Conservation (phyloP, 805 yeast genomes). For the Candida easanensis region DNA sequence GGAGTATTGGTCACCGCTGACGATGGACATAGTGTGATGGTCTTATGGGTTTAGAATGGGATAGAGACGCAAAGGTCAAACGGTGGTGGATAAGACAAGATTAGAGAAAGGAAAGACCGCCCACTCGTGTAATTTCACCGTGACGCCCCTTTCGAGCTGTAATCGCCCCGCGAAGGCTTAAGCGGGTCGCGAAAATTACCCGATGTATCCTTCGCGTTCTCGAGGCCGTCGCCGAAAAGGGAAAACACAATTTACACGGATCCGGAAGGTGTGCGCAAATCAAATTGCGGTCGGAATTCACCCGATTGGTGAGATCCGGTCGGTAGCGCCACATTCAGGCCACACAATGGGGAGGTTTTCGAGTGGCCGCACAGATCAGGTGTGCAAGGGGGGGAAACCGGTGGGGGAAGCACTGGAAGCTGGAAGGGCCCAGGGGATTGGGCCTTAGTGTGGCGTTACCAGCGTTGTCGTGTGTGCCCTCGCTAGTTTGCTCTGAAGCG, state of each 20-base stretch:
- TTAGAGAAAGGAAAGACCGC: background rate
- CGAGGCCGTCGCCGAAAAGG: slow-evolving; percentile 3
- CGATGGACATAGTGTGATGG: slow-evolving; percentile 19
- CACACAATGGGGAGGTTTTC: too few species aligned
- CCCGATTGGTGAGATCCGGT: background rate
- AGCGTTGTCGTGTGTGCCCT: too few species aligned
- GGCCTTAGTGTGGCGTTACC: too few species aligned
- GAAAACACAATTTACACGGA: slow-evolving; percentile 5
- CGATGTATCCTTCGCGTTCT: slow-evolving; percentile 3
- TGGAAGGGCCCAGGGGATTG: too few species aligned
- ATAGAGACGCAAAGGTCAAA: background rate
- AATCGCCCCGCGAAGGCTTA: background rate
- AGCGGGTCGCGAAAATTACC: slow-evolving; percentile 6
- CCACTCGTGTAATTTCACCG: slow-evolving; percentile 6
- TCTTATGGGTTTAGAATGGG: background rate
- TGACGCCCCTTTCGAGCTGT: background rate
- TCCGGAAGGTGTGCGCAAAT: slow-evolving; percentile 14
- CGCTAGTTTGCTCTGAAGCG: too few species aligned
- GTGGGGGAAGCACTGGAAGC: too few species aligned
- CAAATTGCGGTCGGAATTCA: background rate
- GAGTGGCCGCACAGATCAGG: too few species aligned
- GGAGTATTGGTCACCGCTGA: slow-evolving; percentile 19
- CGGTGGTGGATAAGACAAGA: background rate
- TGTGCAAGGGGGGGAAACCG: too few species aligned
- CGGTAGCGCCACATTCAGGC: too few species aligned